Base-by-base conservation (phyloP, 2,329 filamentous ascomycete genomes). In the Alternaria infectoria region DNA sequence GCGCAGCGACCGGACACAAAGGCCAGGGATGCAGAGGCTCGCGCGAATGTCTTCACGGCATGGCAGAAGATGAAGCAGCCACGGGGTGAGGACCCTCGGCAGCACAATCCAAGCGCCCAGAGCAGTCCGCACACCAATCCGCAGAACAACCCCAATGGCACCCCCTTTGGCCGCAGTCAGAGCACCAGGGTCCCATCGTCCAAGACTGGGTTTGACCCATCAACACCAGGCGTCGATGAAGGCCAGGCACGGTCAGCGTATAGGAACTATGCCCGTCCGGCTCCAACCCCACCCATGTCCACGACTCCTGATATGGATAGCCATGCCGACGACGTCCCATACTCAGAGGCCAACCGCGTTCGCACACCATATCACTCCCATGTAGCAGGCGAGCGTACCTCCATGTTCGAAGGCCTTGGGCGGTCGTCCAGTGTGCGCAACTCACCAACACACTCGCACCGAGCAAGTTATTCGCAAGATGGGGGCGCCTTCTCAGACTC, bases 221-320 rank as follows among this genome's bases (percentile, higher is more conserved):
- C 83, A n/a, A 83, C 82, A 7, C 82, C 86, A 30, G 86, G 85
- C n/a, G 86, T 83, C 36, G 87, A 89, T 70, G 87, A 89, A 69
- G 83, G 86, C 36, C 86, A 86, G 74, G 87, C 87, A 21, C 83
- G 83, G 61, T 85, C 84, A 12, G 84, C 85, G 3, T 83, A 85
- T n/a, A 74, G 77, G 45, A 74, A 73, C 63, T 77, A 77, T 51
- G 68, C 76, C 36, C 75, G 77, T 26, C 58, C 81, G 75, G 65
- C 68, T 68, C 70, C 72, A n/a, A 73, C 75, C 64, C 75, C 78
- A 13, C 76, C 77, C 10, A 56, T 26, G 19, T 64, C 65, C 6
- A 63, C 61, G 13, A 68, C 65, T 13, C 64, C 68, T 11, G 58
- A 66, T 11, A 75, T 63, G 67, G 69, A 75, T 50, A 74, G 61